phyloP scores from a whole-genome alignment of 352 stramenopile genomes.

The Pythium coloratum region DNA sequence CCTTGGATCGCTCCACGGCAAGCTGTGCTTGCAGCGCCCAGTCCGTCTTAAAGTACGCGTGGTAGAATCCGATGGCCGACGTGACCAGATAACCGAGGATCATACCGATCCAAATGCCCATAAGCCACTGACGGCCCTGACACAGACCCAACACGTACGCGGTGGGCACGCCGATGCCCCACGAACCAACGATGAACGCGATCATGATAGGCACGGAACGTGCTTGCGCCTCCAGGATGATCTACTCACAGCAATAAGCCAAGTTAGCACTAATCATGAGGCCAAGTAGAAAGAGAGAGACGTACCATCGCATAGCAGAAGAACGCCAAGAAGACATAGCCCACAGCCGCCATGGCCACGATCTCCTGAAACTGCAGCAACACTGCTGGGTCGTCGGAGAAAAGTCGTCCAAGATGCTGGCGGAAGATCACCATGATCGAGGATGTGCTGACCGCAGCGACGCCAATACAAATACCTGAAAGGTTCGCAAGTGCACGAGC shows the following conservation, averaged over 20 bases:
- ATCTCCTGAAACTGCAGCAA: constrained; percentile 61
- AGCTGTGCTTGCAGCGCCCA: constrained; percentile 55
- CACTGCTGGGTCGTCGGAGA: constrained; percentile 60
- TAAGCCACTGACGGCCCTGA: constrained; percentile 33
- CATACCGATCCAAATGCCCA: constrained; percentile 76
- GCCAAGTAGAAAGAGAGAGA: not conserved
- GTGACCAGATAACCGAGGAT: constrained; percentile 73
- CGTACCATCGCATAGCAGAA: constrained; percentile 75
- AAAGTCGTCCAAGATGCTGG: constrained; percentile 51
- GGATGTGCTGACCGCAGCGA: constrained; percentile 42
- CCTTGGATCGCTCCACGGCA: constrained; percentile 48
- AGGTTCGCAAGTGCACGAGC: constrained; percentile 55
- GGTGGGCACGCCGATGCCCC: constrained; percentile 65
- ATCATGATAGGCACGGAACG: constrained; percentile 52
- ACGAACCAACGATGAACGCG: constrained; percentile 62
- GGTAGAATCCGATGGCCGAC: constrained; percentile 59
- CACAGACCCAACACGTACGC: constrained; percentile 71
- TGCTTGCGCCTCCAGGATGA: constrained; percentile 67
- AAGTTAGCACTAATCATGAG: not conserved
- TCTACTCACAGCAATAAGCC: constrained; percentile 27
- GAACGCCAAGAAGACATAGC: constrained; percentile 66
- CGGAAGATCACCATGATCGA: constrained; percentile 46
- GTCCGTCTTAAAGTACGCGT: constrained; percentile 58
- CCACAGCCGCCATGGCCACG: constrained; percentile 44
- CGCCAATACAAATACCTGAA: constrained; percentile 40